Conservation (phyloP, 2,329 filamentous ascomycete genomes). For the Paecilomyces sp. region DNA sequence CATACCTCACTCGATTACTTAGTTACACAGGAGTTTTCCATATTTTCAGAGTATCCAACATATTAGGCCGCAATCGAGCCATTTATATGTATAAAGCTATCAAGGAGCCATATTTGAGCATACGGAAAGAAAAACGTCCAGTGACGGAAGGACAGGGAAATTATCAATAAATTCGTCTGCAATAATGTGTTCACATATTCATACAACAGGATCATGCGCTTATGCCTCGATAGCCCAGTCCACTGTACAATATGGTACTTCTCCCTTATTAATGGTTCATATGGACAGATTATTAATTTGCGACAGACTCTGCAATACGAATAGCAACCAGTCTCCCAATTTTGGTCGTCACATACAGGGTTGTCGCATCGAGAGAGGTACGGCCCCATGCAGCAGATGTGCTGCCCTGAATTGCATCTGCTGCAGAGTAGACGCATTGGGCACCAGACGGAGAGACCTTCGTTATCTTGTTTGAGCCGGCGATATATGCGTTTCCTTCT, state of each 20-base stretch:
- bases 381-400: background rate
- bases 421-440: background rate
- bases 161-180: too few species aligned
- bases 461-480: slow-evolving; percentile 3
- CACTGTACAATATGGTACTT: background rate
- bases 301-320: background rate
- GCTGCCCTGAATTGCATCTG: background rate
- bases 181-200: too few species aligned
- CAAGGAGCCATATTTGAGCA: too few species aligned
- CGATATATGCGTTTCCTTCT: slow-evolving; percentile 7
- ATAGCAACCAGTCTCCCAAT: background rate
- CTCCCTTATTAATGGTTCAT: background rate
- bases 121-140: too few species aligned
- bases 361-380: background rate
- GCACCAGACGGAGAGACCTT: background rate
- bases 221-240: too few species aligned
- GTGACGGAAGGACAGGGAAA: too few species aligned
- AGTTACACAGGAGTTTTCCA: too few species aligned
- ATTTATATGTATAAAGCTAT: too few species aligned
- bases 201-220: too few species aligned
- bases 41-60: too few species aligned
- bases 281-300: background rate
- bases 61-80: too few species aligned
- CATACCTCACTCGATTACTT: too few species aligned
- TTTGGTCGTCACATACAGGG: background rate